Percentiles rank a stretch among this genome's conserved stretches.
These are phyloP conservation scores for Cladosporium austrohemisphaericum DNA, from an alignment of 2,329 filamentous ascomycete genomes.

Conservation along the genomic window DNA sequence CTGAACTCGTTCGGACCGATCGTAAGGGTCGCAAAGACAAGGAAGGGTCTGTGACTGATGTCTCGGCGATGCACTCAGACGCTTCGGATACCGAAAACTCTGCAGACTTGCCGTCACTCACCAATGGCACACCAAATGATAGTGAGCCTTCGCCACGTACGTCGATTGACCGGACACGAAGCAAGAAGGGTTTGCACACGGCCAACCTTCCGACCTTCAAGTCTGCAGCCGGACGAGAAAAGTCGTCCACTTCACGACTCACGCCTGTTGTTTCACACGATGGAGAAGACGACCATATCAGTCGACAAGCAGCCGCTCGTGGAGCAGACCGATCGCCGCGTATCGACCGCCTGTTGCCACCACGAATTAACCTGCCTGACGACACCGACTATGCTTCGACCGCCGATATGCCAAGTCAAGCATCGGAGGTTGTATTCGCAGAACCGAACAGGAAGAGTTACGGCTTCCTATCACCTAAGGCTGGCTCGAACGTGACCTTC, in stretches of 20 bases:
- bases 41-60: conserved; percentile 56
- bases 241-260: background rate
- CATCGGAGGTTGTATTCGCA: background rate
- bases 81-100: conserved; percentile 47
- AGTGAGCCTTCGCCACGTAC: conserved; percentile 37
- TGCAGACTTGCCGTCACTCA: conserved; percentile 17
- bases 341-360: conserved; percentile 46
- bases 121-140: conserved; percentile 15
- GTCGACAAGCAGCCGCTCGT: conserved; percentile 38
- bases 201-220: conserved; percentile 51
- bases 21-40: conserved; percentile 5
- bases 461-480: conserved; percentile 19
- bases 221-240: conserved; percentile 39
- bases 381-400: conserved; percentile 30
- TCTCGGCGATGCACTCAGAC: conserved; percentile 45
- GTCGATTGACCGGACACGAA: conserved; percentile 32
- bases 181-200: conserved; percentile 41
- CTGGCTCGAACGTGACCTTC: conserved; percentile 5
- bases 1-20: conserved; percentile 64
- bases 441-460: conserved; percentile 24
- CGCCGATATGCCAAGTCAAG: conserved; percentile 9
- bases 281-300: conserved; percentile 37
- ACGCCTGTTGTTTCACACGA: background rate
- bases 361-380: conserved; percentile 47
- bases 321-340: conserved; percentile 39